Base-by-base conservation (phyloP, 1,284 basidiomycete genomes). In the Ganoderma meredithae region DNA sequence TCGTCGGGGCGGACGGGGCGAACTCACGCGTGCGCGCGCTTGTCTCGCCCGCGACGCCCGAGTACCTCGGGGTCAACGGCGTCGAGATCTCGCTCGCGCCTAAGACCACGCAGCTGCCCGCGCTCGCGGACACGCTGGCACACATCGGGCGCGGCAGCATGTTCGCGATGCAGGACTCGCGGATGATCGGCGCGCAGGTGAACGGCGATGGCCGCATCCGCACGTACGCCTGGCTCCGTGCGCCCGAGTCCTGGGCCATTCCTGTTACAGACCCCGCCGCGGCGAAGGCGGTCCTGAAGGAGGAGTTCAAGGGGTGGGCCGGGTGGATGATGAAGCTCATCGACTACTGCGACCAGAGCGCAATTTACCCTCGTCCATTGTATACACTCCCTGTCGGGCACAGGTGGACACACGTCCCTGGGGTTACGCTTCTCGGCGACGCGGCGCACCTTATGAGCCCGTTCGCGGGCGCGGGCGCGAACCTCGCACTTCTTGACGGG, bases 391-490 rank as follows among this genome's bases (percentile, higher is more conserved):
- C 62, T 9, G 66, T 68, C 25, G 66, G 63, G 33, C 59, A 68
- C 25, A 40, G 49, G 31, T 64, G 66, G 66, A 13, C 44, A 3
- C 63, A 68, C 52, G 60, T 55, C 58, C 31, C 41, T 0, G 62
- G 72, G 1, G 63, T 68, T 36, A 77, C 76, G 27, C 66, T 82
- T 17, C 63, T 81, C 17, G 84, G 84, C 4, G 84, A 85, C 69
- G 83, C 84, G 9, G 84, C 83, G 12, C 84, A 86, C 69, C 72
- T 83, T 22, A 85, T 85, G 83, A 78, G 80, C 4, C 83, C 82
- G 6, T 84, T 81, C 68, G 79, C 80, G 0, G 83, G 84, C 2
- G 82, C 81, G 25, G 84, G 84, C 3, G 83, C 82, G n/a, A 85
- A 85, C 64, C 75, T 75, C 27, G 77, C 75, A 19, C 75, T 78